Evolutionary conservation across 2,329 filamentous ascomycete species (phyloP).

Genomic region (Talaromyces islandicus): DNA sequence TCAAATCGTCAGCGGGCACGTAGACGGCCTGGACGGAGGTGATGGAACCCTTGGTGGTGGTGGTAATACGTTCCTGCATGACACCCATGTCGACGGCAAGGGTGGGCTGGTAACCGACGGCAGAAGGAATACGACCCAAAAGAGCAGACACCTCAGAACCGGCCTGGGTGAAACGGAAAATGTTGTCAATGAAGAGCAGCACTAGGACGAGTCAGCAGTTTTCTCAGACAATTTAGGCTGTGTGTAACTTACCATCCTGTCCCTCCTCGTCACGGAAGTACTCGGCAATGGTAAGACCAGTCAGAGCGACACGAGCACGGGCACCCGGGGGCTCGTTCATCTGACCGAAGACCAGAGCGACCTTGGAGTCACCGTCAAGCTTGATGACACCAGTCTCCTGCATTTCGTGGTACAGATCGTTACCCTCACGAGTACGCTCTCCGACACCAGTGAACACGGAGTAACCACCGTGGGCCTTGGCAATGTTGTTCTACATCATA

Average conservation of each 20-base stretch:
- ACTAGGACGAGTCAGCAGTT: constrained; percentile 45
- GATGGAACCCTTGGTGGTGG: constrained; percentile 98
- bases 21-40: constrained; percentile 99
- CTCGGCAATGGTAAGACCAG: constrained; percentile 64
- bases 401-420: constrained; percentile 99
- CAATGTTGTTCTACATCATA: constrained; percentile 82
- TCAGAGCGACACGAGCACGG: constrained; percentile 98
- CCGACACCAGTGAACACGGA: constrained; percentile 99
- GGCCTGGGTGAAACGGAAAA: constrained; percentile 99
- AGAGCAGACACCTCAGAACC: constrained; percentile 99
- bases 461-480: constrained; percentile 99
- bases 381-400: constrained; percentile 99
- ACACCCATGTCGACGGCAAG: constrained; percentile 97
- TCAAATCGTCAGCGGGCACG: constrained; percentile 99
- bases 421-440: constrained; percentile 99
- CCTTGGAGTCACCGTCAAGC: constrained; percentile 98
- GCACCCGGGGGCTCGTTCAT: constrained; percentile 99
- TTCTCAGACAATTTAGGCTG: constrained; percentile 16
- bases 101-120: constrained; percentile 99
- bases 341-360: constrained; percentile 98
- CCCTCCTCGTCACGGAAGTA: constrained; percentile 77
- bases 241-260: constrained; percentile 65
- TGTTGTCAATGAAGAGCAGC: constrained; percentile 99
- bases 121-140: constrained; percentile 98
- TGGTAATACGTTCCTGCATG: constrained; percentile 99